Base-by-base conservation (phyloP, 2,329 filamentous ascomycete genomes). In the Aspergillus proliferans region DNA sequence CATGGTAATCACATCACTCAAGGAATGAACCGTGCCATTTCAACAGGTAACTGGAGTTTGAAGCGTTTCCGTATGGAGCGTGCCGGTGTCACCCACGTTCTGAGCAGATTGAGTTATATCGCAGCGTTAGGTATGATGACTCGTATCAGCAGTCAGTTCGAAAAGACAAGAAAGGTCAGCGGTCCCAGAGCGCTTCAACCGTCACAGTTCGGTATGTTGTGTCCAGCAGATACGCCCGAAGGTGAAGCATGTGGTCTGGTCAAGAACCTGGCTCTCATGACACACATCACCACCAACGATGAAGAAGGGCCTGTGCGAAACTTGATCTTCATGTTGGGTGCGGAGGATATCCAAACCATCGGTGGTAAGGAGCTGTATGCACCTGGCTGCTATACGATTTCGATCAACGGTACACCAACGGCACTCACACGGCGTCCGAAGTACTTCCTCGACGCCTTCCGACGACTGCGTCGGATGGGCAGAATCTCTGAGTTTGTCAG, bases 71-170 rank as follows among this genome's bases (percentile, higher is more conserved):
- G 92, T 70, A 98, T 98, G 93, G 94, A 97, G 65, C 81, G 92
- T 66, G 92, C 93, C 19, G 93, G 93, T 65, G 90, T 98, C 19
- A 97, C 94, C 0, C 93, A 98, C 69, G 90, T 98, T 38, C 77
- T 98, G 44, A 97, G 92, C 71, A 84, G 93, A 55, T 77, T 98
- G 48, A 97, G 92, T 69, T 98, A 97, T 65, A 96, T 98, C 68
- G 88, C 87, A 54, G 93, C 93, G 24, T 81, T 98, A 24, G 94
- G 94, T 54, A 98, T 98, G 94, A 98, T 98, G 93, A 98, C 93
- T 12, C 82, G 93, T 69, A 97, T 98, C 63, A 93, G 87, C 68
- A 94, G 88, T 79, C 93, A 98, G 73, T 98, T 98, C 63, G 93
- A 98, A 68, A 98, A 98, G 78, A 97, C 93, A 2, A 78, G 93